Base-by-base conservation (phyloP, 305 asterid species). In the Fraxinus baroniana region DNA sequence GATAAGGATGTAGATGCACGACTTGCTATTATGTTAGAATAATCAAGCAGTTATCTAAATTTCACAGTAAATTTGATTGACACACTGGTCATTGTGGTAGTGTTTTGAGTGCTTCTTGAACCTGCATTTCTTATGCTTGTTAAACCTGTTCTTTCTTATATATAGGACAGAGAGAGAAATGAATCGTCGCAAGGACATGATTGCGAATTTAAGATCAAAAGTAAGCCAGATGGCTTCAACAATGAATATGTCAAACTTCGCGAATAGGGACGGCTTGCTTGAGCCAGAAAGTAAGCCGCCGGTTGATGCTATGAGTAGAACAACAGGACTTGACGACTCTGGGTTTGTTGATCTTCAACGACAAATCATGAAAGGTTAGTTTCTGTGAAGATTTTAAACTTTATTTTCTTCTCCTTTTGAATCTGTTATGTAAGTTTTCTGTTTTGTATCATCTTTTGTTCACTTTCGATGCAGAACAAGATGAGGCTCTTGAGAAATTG, bases 201-300 rank as follows among this genome's bases (percentile, higher is more conserved):
- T 90, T 84, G 39, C 82, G 60, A 93, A 90, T 86, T 84, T 95
- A 90, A 90, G 90, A 78, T 86, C 92, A 22, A 95, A 95, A 87
- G 98, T 88, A 81, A 90, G 81, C 81, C 96, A 94, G 85, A 94
- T 95, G 98, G 97, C 98, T 70, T 88, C 91, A 81, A 66, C 93
- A 24, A 87, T 95, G 90, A 95, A 92, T 88, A 94, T 92, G 97
- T 94, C 98, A 71, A 93, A 89, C 83, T 91, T 95, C 87, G 97
- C 92, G 7, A 93, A 86, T 79, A 89, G 98, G 86, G 99, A 94
- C 87, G 91, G 94, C 90, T 90, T 94, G 89, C 95, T 95, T 71
- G 98, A 97, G 77, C 98, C 98, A 9, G 98, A 95, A 84, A 88
- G 79, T 83, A 95, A 93, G 89, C 93, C 93, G 89, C 93, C 93